A percentile compares a stretch with the other conserved stretches of the same genome.
Conservation (phyloP, 2,329 filamentous ascomycete species). For the Fusarium azukiicola region DNA sequence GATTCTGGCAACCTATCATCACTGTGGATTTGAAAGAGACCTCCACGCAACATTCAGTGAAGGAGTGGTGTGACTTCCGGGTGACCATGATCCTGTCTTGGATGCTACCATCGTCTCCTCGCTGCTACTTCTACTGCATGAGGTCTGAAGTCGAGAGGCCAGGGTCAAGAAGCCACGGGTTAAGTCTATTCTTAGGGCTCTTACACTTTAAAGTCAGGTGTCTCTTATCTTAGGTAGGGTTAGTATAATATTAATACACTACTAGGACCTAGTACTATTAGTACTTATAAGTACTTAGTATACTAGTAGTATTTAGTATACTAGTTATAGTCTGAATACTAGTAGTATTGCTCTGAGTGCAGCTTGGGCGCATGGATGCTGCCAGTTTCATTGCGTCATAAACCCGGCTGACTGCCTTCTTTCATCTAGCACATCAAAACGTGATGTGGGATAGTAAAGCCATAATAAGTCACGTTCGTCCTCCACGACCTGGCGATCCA, state of each 20-base stretch:
- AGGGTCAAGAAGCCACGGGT: neutral
- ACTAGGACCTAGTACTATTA: too few relatives aligned
- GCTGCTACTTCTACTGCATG: constrained; percentile 17
- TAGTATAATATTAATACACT: too few relatives aligned
- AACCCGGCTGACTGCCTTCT: too few relatives aligned
- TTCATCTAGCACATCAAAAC: neutral
- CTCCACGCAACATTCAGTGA: neutral
- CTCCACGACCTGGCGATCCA: neutral
- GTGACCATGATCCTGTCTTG: neutral
- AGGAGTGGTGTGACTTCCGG: constrained; percentile 5
- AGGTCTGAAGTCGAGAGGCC: neutral
- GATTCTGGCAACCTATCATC: constrained; percentile 29
- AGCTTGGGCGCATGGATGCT: too few relatives aligned
- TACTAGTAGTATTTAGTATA: too few relatives aligned
- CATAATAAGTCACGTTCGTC: neutral
- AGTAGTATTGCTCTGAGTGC: too few relatives aligned
- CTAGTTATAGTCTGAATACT: too few relatives aligned
- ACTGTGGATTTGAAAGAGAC: constrained; percentile 28
- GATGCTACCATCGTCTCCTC: neutral
- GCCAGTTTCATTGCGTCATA: too few relatives aligned
- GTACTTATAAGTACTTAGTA: too few relatives aligned
- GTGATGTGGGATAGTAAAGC: neutral
- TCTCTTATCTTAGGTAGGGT: too few relatives aligned
- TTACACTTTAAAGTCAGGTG: too few relatives aligned
- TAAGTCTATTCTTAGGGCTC: neutral